Evolutionary conservation across 208 protist species (phyloP), one percentile per base, ranked within the genome.

Genomic region (Acanthamoeba healyi): DNA sequence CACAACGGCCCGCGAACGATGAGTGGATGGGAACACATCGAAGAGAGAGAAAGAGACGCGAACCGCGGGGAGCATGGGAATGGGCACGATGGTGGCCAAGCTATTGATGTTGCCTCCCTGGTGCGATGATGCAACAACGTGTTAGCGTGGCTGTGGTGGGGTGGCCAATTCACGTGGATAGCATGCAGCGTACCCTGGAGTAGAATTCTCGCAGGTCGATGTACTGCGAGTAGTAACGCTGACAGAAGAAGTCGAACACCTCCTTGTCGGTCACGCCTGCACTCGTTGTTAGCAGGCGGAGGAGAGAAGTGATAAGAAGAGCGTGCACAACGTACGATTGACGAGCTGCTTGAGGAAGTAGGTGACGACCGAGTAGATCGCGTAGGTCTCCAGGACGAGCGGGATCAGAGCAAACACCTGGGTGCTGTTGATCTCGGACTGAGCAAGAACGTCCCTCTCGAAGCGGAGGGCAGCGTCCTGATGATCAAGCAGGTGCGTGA

Each of bases 131-230:
- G 54, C 49, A 6, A 54, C 49, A n/a, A n/a, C n/a, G n/a, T n/a
- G n/a, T n/a, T n/a, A n/a, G n/a, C n/a, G n/a, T n/a, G n/a, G n/a
- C n/a, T n/a, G n/a, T n/a, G n/a, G n/a, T n/a, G n/a, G n/a, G n/a
- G n/a, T n/a, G n/a, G n/a, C n/a, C n/a, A n/a, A n/a, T n/a, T n/a
- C n/a, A n/a, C n/a, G 49, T 6, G 49, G 49, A 15, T 15, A 26
- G 12, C 5, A 19, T 5, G 54, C 19, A 26, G 54, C 67, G 65
- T 74, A 77, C 67, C 65, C 77, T 92, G 87, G 49, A 70, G 65
- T 92, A 92, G n/a, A 92, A 92, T 26, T 92, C 87, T n/a, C 87
- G 56, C 26, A 92, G 61, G 44, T 92, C 87, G 61, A 92, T 92
- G 87, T 92, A 92, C 63, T 92, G 87, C 9, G 87, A 51, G 38